phyloP scores from a whole-genome alignment of 495 filamentous ascomycete species.

The Aspergillus ellipticus region DNA sequence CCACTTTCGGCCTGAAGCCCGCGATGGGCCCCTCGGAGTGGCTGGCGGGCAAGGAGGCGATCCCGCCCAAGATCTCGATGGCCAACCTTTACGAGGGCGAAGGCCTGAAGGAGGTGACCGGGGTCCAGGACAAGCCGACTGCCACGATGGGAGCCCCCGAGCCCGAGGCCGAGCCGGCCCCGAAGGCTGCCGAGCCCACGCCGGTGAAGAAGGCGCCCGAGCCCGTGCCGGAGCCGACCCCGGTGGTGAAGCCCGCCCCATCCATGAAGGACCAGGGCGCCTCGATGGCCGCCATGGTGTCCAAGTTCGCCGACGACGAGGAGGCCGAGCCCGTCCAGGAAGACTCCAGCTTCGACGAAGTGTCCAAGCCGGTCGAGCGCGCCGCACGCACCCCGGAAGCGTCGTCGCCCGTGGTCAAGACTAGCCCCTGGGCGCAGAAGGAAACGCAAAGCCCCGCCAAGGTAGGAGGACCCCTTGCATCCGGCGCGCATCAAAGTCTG shows the following conservation, averaged over 20 bases:
- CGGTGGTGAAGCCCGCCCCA: slow-evolving; percentile 52
- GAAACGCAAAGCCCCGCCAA: slow-evolving; percentile 19
- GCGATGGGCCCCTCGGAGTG: slow-evolving; percentile 79
- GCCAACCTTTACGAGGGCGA: slow-evolving; percentile 85
- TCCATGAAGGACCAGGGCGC: slow-evolving; percentile 77
- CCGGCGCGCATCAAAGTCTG: not conserved
- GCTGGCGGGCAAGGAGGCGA: slow-evolving; percentile 75
- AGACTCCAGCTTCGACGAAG: slow-evolving; percentile 77
- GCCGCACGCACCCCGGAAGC: slow-evolving; percentile 25
- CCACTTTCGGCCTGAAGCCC: slow-evolving; percentile 69
- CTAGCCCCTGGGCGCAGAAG: slow-evolving; percentile 33
- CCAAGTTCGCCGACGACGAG: slow-evolving; percentile 77
- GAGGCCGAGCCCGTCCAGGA: slow-evolving; percentile 56
- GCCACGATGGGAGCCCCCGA: slow-evolving; percentile 37
- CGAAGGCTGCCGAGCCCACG: slow-evolving; percentile 49
- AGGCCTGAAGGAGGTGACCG: slow-evolving; percentile 65
- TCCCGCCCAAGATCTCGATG: slow-evolving; percentile 88
- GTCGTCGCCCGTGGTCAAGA: slow-evolving; percentile 32
- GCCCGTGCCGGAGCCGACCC: slow-evolving; percentile 36
- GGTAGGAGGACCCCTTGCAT: slow-evolving; percentile 8
- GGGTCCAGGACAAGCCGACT: slow-evolving; percentile 64
- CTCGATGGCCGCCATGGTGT: slow-evolving; percentile 78
- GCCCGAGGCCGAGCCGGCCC: slow-evolving; percentile 46
- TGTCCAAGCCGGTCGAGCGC: slow-evolving; percentile 61
- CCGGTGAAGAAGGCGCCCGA: slow-evolving; percentile 36